These are phyloP conservation scores for Brassica balearica DNA, from an alignment of 441 rosid genomes.

Conservation along the genomic window DNA sequence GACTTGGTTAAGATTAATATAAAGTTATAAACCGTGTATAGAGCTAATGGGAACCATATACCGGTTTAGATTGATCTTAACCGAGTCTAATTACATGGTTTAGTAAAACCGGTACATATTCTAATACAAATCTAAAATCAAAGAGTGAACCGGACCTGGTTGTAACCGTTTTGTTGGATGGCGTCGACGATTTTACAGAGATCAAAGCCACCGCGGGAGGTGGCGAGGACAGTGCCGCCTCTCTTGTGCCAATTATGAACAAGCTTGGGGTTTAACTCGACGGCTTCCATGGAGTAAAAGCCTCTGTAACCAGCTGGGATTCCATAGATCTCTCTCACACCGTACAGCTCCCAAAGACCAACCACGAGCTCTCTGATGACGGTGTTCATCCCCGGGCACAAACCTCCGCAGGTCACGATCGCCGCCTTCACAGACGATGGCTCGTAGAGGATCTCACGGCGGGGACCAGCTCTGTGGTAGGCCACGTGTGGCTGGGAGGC, in stretches of 20 bases:
- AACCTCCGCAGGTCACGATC: conserved; percentile 91
- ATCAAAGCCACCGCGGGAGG: conserved; percentile 87
- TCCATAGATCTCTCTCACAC: conserved; percentile 72
- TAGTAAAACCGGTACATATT: background rate
- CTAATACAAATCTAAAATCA: background rate
- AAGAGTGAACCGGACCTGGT: conserved; percentile 58
- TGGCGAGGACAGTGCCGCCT: conserved; percentile 83
- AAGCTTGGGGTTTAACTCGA: conserved; percentile 65
- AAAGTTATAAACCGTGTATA: background rate
- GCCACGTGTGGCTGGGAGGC: conserved; percentile 46
- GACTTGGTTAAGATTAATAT: background rate
- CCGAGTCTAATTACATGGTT: background rate
- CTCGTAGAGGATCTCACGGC: conserved; percentile 59
- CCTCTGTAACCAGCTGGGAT: conserved; percentile 84
- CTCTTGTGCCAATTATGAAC: conserved; percentile 72
- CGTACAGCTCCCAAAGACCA: conserved; percentile 87
- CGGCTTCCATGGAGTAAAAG: conserved; percentile 65
- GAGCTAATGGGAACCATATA: background rate
- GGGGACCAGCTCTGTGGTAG: conserved; percentile 79
- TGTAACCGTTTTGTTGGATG: conserved; percentile 57
- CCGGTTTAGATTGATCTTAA: background rate
- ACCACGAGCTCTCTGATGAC: conserved; percentile 87
- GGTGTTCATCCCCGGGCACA: conserved; percentile 92
- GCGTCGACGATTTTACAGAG: conserved; percentile 72
- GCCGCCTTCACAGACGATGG: conserved; percentile 58